Evolutionary conservation across 2,329 filamentous ascomycete species (phyloP).

Genomic region (Penicillium freii): DNA sequence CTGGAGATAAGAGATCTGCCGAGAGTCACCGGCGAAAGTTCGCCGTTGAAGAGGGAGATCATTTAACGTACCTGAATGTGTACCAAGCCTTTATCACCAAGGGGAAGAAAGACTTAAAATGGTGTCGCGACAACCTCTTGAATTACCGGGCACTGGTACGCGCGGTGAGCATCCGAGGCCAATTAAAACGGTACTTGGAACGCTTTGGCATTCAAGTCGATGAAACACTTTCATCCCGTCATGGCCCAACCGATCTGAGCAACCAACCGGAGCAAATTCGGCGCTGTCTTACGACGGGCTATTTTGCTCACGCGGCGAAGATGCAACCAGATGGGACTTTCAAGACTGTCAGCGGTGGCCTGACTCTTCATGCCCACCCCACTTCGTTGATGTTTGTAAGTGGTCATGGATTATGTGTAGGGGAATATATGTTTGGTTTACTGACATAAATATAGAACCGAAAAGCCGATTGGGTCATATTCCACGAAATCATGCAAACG

Average conservation of each 20-base stretch:
- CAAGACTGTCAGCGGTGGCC: conserved; percentile 75
- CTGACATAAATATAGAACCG: conserved; percentile 58
- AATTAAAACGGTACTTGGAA: conserved; percentile 83
- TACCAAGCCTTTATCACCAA: conserved; percentile 83
- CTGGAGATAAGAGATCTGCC: conserved; percentile 71
- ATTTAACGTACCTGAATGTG: conserved; percentile 88
- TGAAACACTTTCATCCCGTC: conserved; percentile 52
- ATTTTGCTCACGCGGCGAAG: conserved; percentile 87
- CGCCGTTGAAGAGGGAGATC: conserved; percentile 89
- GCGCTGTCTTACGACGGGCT: conserved; percentile 82
- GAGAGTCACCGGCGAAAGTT: conserved; percentile 77
- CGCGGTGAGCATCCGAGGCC: conserved; percentile 80
- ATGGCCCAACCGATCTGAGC: conserved; percentile 33
- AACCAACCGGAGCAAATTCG: conserved; percentile 71
- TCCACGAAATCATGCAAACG: conserved; percentile 89
- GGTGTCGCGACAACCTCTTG: conserved; percentile 81
- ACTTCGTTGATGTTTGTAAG: conserved; percentile 82
- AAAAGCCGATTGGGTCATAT: conserved; percentile 95
- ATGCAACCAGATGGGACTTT: conserved; percentile 95
- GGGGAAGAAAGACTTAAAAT: conserved; percentile 77
- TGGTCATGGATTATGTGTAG: conserved; percentile 19
- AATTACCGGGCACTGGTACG: conserved; percentile 82
- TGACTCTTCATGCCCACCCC: conserved; percentile 80
- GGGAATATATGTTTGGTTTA: not conserved
- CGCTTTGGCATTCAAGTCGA: conserved; percentile 72